Base-by-base conservation (phyloP, 208 protist species). In the Wallacemonas sp. region DNA sequence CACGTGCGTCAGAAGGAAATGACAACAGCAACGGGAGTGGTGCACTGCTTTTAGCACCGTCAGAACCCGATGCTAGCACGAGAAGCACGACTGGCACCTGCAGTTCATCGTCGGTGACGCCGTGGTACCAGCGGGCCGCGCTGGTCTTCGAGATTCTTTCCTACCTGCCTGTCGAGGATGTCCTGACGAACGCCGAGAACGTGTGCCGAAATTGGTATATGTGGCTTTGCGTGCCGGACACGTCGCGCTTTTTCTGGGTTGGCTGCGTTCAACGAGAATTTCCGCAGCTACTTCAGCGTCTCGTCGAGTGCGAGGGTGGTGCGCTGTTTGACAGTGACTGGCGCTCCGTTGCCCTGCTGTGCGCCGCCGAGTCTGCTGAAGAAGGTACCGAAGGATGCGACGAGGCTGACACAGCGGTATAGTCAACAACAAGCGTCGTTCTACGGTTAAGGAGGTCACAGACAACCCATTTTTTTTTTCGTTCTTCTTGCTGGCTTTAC, bases 261-360 rank as follows among this genome's bases (percentile, higher is more conserved):
- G 85, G 65, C 21, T 78, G 73, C 37, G 81, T 91, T 21, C 78
- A 92, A 65, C 78, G 81, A n/a, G 85, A 94, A 73, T 94, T 82
- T 50, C 78, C 81, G 37, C 54, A 66, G 57, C 63, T 62, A 36
- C 54, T 94, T 12, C 55, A 57, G 29, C 33, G 22, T 19, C 59
- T 91, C 6, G 36, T 91, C 10, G 36, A 63, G 39, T 78, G 67
- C 10, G 71, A 76, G 36, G 80, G 72, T 22, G 44, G 33, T 3
- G 81, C 84, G 32, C 63, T 85, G 10, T 76, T 79, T 8, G 19
- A 81, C n/a, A 74, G 65, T 22, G 84, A 90, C 38, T 94, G 88
- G 88, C 73, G 88, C 39, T 83, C 77, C 6, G 52, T 90, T 22
- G 88, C 88, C 0, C 82, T 94, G 88, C 33, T 89, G 24, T 89